Base-by-base conservation (phyloP, 148 eudicot species). In the Persicaria tinctoria region DNA sequence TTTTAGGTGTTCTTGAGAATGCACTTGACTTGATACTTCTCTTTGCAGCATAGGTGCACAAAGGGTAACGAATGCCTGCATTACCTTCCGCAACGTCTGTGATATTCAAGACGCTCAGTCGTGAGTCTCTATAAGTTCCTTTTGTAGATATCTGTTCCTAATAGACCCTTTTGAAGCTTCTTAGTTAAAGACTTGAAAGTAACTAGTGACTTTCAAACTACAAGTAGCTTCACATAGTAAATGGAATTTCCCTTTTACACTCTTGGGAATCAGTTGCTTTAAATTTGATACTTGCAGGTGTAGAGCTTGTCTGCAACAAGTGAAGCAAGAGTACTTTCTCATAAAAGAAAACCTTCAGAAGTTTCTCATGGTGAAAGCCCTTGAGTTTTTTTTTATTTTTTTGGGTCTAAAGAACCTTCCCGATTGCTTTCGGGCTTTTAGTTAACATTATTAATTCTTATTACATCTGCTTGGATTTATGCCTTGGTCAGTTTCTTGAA, bases 11-110 rank as follows among this genome's bases (percentile, higher is more conserved):
- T 32, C 41, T 32, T 32, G 41, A 32, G 41, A 3, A 32, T 32
- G 56, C 18, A 6, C 63, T 18, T 60, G 66, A 60, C 66, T 60
- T 60, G n/a, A 38, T 38, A 8, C 53, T 66, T 13, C 44, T 66
- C 47, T 66, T 66, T 18, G 84, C 89, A 90, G 92, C 83, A 80
- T 90, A 32, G 96, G 96, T 53, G 96, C 96, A 27, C 91, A 87
- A 66, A 83, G 87, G 76, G 87, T 90, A n/a, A 84, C 79, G 75
- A 84, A 84, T 77, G 83, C 84, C 23, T 89, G 92, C 78, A 74
- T 87, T 59, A 27, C 81, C 9, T 87, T 89, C 51, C 86, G 96
- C 76, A 23, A 38, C 11, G 76, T 68, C n/a, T 76, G 72, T 57
- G 74, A 73, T 14, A 73, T 73, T 44, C 62, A 86, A 77, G 86